These are phyloP conservation scores for Colletotrichum aenigma DNA, from an alignment of 2,329 filamentous ascomycete genomes.

Conservation along the genomic window DNA sequence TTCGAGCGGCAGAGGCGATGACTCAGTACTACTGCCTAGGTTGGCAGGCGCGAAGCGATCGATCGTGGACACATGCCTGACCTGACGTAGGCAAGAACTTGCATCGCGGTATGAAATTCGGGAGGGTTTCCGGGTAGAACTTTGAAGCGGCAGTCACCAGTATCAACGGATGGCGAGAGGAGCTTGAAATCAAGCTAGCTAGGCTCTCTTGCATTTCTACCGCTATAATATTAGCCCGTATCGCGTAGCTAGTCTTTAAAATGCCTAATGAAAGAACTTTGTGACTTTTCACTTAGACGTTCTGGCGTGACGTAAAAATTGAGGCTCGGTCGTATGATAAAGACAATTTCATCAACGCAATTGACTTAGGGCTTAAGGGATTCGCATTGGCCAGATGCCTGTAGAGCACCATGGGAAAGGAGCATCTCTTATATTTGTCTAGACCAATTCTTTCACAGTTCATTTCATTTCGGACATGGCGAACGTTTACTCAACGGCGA, in stretches of 20 bases:
- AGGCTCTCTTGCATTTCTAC: fast-evolving
- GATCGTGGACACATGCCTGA: neutral
- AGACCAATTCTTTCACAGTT: too few relatives aligned
- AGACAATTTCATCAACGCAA: too few relatives aligned
- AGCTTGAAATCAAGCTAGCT: fast-evolving
- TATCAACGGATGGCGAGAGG: fast-evolving
- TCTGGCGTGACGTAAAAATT: too few relatives aligned
- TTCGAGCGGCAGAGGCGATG: neutral
- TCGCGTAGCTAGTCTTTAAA: fast-evolving
- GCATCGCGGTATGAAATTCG: fast-evolving
- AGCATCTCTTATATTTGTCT: too few relatives aligned
- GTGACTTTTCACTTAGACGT: too few relatives aligned
- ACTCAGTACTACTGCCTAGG: neutral
- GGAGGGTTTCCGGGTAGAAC: fast-evolving
- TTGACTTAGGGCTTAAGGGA: too few relatives aligned
- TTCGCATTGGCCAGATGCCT: too few relatives aligned
- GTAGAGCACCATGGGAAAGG: too few relatives aligned
- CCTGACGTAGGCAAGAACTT: neutral
- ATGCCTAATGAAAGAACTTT: neutral
- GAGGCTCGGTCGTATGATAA: too few relatives aligned
- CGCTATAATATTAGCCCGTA: neutral
- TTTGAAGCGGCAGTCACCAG: neutral
- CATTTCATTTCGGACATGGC: too few relatives aligned
- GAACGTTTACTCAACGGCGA: too few relatives aligned
- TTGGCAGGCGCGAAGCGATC: neutral